Evolutionary conservation across 129 eudicot genomes (phyloP).

Genomic region (Sambucus nigra): DNA sequence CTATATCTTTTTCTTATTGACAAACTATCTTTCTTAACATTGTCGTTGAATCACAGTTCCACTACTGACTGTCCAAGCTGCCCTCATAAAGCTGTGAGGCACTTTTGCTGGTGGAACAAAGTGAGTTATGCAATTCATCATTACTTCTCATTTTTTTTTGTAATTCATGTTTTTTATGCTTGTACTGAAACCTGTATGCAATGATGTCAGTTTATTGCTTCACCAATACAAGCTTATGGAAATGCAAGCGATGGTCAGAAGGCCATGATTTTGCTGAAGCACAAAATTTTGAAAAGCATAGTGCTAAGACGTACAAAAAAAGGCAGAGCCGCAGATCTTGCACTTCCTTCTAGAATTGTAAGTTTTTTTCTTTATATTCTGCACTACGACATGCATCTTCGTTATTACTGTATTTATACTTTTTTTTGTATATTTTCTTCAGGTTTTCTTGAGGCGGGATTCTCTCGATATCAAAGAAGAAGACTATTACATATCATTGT

Average conservation of each 20-base stretch:
- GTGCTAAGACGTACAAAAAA: conserved; percentile 80
- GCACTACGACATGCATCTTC: no score
- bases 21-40: not conserved
- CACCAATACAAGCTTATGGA: conserved; percentile 57
- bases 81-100: conserved; percentile 70
- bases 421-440: conserved; percentile 7
- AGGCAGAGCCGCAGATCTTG: conserved; percentile 95
- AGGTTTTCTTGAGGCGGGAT: conserved; percentile 73
- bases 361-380: no score
- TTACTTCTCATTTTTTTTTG: not conserved
- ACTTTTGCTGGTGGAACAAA: conserved; percentile 98
- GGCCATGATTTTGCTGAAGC: conserved; percentile 77
- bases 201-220: conserved; percentile 44
- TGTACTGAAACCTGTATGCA: not conserved
- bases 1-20: no score
- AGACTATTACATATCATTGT: conserved; percentile 78
- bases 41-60: conserved; percentile 31
- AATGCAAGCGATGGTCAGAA: conserved; percentile 28
- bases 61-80: conserved; percentile 50
- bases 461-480: conserved; percentile 73
- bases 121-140: conserved; percentile 30
- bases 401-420: no score
- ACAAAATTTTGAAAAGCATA: conserved; percentile 61
- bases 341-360: conserved; percentile 89
- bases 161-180: not conserved